A percentile compares a stretch with the other conserved stretches of the same genome.
Evolutionary conservation across 2,329 filamentous ascomycete genomes (phyloP).

Genomic region (Huntiella bhutanensis): DNA sequence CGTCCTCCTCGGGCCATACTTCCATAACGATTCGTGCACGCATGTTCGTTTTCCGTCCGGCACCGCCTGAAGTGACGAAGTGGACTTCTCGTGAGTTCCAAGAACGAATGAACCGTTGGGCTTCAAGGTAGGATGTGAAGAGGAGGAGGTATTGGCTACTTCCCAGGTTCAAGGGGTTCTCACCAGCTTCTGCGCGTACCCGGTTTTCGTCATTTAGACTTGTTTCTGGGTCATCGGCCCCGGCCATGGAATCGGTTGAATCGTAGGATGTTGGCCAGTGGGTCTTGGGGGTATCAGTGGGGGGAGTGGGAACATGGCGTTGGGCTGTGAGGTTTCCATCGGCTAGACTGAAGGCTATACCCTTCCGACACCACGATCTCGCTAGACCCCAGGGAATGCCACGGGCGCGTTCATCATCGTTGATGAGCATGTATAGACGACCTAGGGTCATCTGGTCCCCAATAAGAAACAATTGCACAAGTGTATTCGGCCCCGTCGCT

Average conservation of each 20-base stretch:
- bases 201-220: background rate
- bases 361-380: conserved; percentile 9
- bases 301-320: background rate
- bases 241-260: background rate
- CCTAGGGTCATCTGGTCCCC: conserved; percentile 16
- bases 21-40: conserved; percentile 4
- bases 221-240: background rate
- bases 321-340: conserved; percentile 7
- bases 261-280: background rate
- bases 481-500: background rate
- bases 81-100: conserved; percentile 21
- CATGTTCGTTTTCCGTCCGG: conserved; percentile 6
- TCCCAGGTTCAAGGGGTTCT: conserved; percentile 4
- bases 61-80: conserved; percentile 6
- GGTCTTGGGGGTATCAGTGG: background rate
- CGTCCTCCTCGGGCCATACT: conserved; percentile 8
- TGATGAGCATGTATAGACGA: conserved; percentile 21
- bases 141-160: conserved; percentile 8
- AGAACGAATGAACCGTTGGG: conserved; percentile 22
- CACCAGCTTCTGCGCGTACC: background rate
- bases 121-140: conserved; percentile 16
- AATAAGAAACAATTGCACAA: conserved; percentile 18
- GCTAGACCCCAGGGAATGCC: conserved; percentile 14
- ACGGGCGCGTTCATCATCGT: conserved; percentile 24
- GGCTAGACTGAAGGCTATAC: conserved; percentile 8